Base-by-base conservation (phyloP, 2,329 filamentous ascomycete species). In the Didymella glomerata region DNA sequence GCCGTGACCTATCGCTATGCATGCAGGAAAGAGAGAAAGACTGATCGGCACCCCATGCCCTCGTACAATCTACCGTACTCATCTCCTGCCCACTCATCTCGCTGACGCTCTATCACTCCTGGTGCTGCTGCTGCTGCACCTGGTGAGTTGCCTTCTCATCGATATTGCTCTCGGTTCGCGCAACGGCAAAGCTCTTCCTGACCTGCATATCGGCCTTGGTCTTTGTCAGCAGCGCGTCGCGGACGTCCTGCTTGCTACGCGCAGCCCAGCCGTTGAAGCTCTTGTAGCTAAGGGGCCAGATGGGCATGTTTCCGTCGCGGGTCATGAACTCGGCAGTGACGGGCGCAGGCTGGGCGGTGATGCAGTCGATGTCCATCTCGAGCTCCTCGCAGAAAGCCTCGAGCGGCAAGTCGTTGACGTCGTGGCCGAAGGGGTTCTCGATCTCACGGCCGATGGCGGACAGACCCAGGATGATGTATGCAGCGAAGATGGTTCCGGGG, bases 391-490 rank as follows among this genome's bases (percentile, higher is more conserved):
- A 95, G 81, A 88, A 96, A 14, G 83, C 80, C 71, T 94, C 91
- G 5, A 77, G 73, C 13, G 73, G 73, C 14, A 77, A 80, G 75
- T 95, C 91, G 73, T 95, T 95, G 68, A 93, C 91, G 66, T 95
- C 91, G 65, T 88, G 83, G 58, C 91, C 91, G 75, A 95, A 95
- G 16, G 91, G 91, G 73, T 95, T 92, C 77, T 95, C 91, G 64
- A 95, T 90, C 79, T 95, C 91, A 66, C 86, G 86, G 40, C 91
- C 91, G 68, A 95, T 94, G 66, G 85, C 83, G 2, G 86, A 84
- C 46, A 96, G 86, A 38, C 90, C 90, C 64, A 95, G 86, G 75
- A 96, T 94, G 69, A 95, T 95, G 77, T 94, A 95, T 5, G 90
- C 88, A 6, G 88, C 89, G 62, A 77, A 75, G 25, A 94, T 81